phyloP scores from a whole-genome alignment of 73 alveolate genomes.

The Paraurostyla sp. region DNA sequence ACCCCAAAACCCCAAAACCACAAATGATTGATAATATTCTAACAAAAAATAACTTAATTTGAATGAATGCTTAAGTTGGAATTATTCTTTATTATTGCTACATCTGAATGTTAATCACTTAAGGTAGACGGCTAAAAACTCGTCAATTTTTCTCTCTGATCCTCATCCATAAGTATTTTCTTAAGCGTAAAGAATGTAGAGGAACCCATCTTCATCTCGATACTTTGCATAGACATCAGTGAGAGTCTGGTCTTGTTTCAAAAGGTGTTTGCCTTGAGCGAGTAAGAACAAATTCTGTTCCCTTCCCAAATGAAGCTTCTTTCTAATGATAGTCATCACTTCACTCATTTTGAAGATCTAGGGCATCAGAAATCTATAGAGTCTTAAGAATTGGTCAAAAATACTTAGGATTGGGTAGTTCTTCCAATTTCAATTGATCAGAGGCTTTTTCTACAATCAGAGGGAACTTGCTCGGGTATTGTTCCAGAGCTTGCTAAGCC shows the following conservation, averaged over 20 bases:
- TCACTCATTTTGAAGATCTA: slow-evolving; percentile 47
- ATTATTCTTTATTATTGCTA: too few relatives aligned
- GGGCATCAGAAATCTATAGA: slow-evolving; percentile 48
- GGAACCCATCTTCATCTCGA: slow-evolving; percentile 78
- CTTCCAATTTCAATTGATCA: not conserved
- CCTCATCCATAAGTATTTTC: slow-evolving; percentile 70
- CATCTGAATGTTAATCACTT: too few relatives aligned
- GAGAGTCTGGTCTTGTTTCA: slow-evolving; percentile 50
- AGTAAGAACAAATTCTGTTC: slow-evolving; percentile 31
- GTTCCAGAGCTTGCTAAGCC: slow-evolving; percentile 44
- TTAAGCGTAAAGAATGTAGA: slow-evolving; percentile 68
- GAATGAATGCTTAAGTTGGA: too few relatives aligned
- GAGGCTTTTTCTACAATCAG: slow-evolving; percentile 33
- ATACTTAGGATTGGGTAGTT: slow-evolving; percentile 50
- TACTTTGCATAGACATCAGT: slow-evolving; percentile 68
- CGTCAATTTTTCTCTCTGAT: too few relatives aligned
- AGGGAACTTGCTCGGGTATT: slow-evolving; percentile 57
- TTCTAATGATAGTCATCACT: slow-evolving; percentile 24
- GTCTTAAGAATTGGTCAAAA: not conserved
- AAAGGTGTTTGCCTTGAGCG: slow-evolving; percentile 37
- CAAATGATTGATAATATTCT: too few relatives aligned
- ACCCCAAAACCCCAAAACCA: too few relatives aligned
- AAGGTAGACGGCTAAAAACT: too few relatives aligned
- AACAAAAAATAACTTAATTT: too few relatives aligned
- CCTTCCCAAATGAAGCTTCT: slow-evolving; percentile 12